Percentiles rank a stretch among this genome's conserved stretches.
phyloP scores from a whole-genome alignment of 139 green algal species.

The Asterochloris erici region DNA sequence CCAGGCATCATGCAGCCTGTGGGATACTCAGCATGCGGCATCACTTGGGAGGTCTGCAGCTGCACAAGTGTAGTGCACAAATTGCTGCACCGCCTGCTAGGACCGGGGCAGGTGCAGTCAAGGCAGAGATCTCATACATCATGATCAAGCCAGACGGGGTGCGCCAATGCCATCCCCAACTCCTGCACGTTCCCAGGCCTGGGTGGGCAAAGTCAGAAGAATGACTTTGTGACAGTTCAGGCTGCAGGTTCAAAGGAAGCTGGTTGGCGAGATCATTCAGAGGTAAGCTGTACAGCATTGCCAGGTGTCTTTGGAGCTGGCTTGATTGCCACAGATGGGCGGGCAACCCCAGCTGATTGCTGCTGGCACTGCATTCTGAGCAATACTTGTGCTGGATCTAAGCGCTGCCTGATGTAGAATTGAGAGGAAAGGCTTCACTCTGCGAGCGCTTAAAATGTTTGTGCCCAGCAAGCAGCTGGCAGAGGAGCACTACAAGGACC shows the following conservation, averaged over 20 bases:
- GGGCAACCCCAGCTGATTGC: too few relatives aligned
- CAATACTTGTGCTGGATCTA: background rate
- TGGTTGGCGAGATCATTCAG: constrained; percentile 63
- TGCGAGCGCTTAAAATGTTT: constrained; percentile 48
- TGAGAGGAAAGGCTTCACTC: constrained; percentile 87
- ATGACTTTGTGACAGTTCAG: too few relatives aligned
- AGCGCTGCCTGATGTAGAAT: constrained; percentile 29
- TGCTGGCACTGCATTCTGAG: background rate
- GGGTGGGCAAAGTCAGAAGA: too few relatives aligned
- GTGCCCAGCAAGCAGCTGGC: constrained; percentile 39
- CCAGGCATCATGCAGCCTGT: too few relatives aligned
- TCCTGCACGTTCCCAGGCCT: too few relatives aligned
- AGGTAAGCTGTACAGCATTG: background rate
- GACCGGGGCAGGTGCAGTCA: background rate
- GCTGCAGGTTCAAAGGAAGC: constrained; percentile 39
- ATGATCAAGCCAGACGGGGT: constrained; percentile 68
- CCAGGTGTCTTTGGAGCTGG: too few relatives aligned
- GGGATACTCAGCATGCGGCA: too few relatives aligned
- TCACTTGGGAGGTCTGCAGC: too few relatives aligned
- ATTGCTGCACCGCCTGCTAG: too few relatives aligned
- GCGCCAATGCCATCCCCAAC: too few relatives aligned
- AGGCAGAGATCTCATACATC: constrained; percentile 44
- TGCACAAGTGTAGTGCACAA: too few relatives aligned
- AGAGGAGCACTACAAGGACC: constrained; percentile 95
- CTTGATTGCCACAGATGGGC: too few relatives aligned